Evolutionary conservation across 2,329 filamentous ascomycete genomes (phyloP), one percentile per base, ranked within the genome.

Genomic region (Ascochyta fabae): DNA sequence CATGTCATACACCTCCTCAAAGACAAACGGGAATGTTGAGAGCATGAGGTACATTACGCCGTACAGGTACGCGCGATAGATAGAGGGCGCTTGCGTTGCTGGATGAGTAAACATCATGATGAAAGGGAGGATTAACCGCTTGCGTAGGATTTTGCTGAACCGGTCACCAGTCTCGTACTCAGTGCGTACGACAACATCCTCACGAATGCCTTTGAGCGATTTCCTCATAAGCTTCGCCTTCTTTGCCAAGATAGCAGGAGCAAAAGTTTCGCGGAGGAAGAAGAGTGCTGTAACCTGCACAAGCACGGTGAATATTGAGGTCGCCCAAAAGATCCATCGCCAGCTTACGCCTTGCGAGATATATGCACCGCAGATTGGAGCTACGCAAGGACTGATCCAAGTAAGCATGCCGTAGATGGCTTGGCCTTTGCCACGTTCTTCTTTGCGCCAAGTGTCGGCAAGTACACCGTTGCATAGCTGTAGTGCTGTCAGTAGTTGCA

Each of bases 281-380:
- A 87, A 82, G 38, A 89, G 73, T 6, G 87, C 87, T 0, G 81
- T 74, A 19, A 83, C 47, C 66, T 89, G 86, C 45, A 91, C 82
- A 16, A 84, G 58, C 3, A 80, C 86, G 56, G 86, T 84, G 13
- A 78, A 78, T 54, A 90, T 86, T 1, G 86, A 85, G 1, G 85
- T 88, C 0, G 84, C 80, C 76, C 84, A 89, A 75, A 91, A 91
- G 13, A 86, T 83, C 88, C 88, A 91, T 35, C 88, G 83, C 89
- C 88, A 91, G 3, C 73, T 77, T 3, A 54, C 63, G 10, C 58
- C 51, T 41, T 56, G 48, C 2, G 63, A 69, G 38, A 71, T 69
- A 48, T 66, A 70, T 8, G 61, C 67, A 6, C 38, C 75, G 34
- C 60, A 65, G 7, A 71, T 70, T 7, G 67, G 69, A 6, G 86